Percentiles rank a stretch among this genome's conserved stretches.
phyloP scores from a whole-genome alignment of 2,329 filamentous ascomycete genomes.

The Phialophora tarda region DNA sequence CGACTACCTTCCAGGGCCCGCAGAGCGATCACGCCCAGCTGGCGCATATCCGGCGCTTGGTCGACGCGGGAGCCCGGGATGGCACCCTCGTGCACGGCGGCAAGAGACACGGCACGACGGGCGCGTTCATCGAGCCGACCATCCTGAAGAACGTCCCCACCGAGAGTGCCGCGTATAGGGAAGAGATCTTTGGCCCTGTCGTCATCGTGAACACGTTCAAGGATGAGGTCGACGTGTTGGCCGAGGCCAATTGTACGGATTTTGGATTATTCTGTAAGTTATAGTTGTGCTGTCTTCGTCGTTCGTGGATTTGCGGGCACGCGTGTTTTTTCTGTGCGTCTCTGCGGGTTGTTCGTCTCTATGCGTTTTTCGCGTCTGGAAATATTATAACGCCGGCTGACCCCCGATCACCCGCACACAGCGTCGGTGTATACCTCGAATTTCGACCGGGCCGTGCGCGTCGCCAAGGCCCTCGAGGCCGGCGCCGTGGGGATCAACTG shows the following conservation, averaged over 20 bases:
- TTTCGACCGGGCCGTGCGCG: constrained; percentile 47
- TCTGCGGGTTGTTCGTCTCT: too few species aligned
- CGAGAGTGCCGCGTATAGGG: constrained; percentile 49
- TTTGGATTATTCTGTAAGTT: constrained; percentile 49
- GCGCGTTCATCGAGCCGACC: constrained; percentile 41
- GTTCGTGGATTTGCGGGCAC: too few species aligned
- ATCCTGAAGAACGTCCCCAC: constrained; percentile 16
- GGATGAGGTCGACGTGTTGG: constrained; percentile 47
- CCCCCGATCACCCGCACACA: background rate
- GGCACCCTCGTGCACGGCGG: constrained; percentile 54
- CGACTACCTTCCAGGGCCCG: constrained; percentile 63
- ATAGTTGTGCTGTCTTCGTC: background rate
- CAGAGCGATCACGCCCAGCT: constrained; percentile 70
- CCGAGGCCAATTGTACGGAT: constrained; percentile 46
- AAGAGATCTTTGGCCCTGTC: constrained; percentile 53
- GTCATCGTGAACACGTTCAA: constrained; percentile 48
- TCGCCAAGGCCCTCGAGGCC: constrained; percentile 49
- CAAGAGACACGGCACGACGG: constrained; percentile 61
- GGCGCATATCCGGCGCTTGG: constrained; percentile 62
- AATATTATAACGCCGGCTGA: too few species aligned
- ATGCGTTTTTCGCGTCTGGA: too few species aligned
- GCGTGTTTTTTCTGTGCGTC: too few species aligned
- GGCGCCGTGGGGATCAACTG: constrained; percentile 54
- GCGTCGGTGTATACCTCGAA: constrained; percentile 50
- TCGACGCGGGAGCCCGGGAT: constrained; percentile 60